phyloP scores from a whole-genome alignment of 371 early-diverging fungal genomes.

The Lichtheimia ornata region DNA sequence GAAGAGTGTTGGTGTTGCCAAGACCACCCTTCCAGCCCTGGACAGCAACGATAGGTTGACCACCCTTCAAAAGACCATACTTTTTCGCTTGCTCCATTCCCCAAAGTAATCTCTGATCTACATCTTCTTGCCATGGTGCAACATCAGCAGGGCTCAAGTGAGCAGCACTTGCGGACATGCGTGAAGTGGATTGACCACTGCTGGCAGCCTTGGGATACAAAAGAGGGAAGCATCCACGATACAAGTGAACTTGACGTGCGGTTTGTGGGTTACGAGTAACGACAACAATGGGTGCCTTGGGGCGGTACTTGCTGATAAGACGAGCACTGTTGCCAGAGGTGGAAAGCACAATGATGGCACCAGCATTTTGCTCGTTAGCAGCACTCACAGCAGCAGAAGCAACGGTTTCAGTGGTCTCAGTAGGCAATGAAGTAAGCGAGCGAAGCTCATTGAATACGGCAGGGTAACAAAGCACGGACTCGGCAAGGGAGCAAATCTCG shows the following conservation, averaged over 20 bases:
- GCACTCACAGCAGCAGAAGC: constrained; percentile 93
- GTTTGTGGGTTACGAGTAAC: constrained; percentile 84
- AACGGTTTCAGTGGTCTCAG: constrained; percentile 89
- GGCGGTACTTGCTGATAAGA: constrained; percentile 93
- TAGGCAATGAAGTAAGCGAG: constrained; percentile 70
- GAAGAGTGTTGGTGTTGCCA: constrained; percentile 87
- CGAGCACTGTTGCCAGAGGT: constrained; percentile 86
- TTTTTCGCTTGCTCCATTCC: constrained; percentile 37
- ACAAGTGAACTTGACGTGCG: constrained; percentile 88
- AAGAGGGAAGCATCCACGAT: constrained; percentile 92
- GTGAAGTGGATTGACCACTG: constrained; percentile 15
- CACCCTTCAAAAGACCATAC: constrained; percentile 59
- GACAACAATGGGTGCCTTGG: constrained; percentile 88
- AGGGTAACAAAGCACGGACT: constrained; percentile 77
- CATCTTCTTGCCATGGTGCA: constrained; percentile 84
- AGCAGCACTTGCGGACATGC: constrained; percentile 18
- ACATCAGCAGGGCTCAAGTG: constrained; percentile 36
- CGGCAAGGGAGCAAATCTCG: constrained; percentile 74
- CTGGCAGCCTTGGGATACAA: constrained; percentile 58
- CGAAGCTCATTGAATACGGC: constrained; percentile 84
- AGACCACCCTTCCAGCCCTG: constrained; percentile 85
- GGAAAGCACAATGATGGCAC: constrained; percentile 86
- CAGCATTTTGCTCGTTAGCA: constrained; percentile 83
- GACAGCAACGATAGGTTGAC: constrained; percentile 77
- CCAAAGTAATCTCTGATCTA: constrained; percentile 79